Percentiles rank a stretch among this genome's conserved stretches.
Conservation (phyloP, 2,329 filamentous ascomycete genomes). For the Xylariomycetidae sp. region DNA sequence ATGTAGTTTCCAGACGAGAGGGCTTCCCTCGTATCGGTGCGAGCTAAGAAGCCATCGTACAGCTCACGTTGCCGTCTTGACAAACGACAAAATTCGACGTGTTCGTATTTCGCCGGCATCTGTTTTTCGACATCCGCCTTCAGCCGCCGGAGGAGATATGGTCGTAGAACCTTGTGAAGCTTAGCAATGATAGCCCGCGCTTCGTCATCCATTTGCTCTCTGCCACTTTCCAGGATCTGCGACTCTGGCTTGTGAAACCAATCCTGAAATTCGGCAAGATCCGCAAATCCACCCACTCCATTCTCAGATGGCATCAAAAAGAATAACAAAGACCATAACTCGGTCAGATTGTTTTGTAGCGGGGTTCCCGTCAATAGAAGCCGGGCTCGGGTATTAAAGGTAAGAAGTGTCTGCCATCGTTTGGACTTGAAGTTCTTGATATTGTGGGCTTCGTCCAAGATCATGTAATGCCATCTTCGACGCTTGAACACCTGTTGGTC, state of each 20-base stretch:
- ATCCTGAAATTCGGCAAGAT: constrained; percentile 91
- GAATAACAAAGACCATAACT: constrained; percentile 94
- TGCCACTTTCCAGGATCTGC: constrained; percentile 90
- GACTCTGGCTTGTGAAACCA: constrained; percentile 95
- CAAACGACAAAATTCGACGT: constrained; percentile 90
- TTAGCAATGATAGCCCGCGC: constrained; percentile 88
- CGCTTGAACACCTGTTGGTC: constrained; percentile 93
- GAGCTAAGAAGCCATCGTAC: constrained; percentile 93
- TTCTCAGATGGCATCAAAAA: constrained; percentile 92
- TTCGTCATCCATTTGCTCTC: constrained; percentile 91
- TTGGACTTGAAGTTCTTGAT: constrained; percentile 99
- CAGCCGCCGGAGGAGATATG: constrained; percentile 82
- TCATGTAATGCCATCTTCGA: constrained; percentile 94
- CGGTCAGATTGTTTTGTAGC: constrained; percentile 92
- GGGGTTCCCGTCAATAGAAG: constrained; percentile 91
- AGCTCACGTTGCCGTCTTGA: constrained; percentile 93
- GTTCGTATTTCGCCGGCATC: constrained; percentile 97
- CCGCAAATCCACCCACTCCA: constrained; percentile 84
- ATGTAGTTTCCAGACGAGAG: constrained; percentile 91
- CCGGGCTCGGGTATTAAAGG: constrained; percentile 84
- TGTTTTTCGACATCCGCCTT: constrained; percentile 99
- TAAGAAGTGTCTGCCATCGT: constrained; percentile 90
- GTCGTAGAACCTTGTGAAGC: constrained; percentile 87
- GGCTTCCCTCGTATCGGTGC: constrained; percentile 83
- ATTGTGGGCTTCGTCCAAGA: constrained; percentile 96